These are phyloP conservation scores for Amylostereum chailletii DNA, from an alignment of 1,284 basidiomycete species.

Conservation along the genomic window DNA sequence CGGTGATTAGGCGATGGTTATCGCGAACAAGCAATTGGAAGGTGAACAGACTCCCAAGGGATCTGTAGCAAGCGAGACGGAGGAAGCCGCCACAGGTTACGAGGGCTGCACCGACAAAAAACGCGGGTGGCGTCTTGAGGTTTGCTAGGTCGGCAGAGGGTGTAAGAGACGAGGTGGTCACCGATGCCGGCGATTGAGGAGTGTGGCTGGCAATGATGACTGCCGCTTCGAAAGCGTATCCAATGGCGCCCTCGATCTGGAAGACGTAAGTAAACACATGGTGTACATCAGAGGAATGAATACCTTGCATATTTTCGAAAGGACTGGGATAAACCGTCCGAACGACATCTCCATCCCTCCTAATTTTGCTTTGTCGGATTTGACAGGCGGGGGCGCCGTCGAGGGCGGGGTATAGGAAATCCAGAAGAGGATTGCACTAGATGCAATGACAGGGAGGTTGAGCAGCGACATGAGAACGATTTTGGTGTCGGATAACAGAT, in stretches of 20 bases:
- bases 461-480: no score
- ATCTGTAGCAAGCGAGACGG: conserved; percentile 28
- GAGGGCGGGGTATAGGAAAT: no score
- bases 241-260: background rate
- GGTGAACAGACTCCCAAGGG: conserved; percentile 47
- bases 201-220: background rate
- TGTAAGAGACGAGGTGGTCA: background rate
- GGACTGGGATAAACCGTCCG: background rate
- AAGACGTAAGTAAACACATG: background rate
- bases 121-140: conserved; percentile 29
- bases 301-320: background rate
- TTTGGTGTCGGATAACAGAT: no score
- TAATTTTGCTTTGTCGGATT: no score
- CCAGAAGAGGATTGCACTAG: no score
- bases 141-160: background rate
- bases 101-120: conserved; percentile 40
- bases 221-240: background rate
- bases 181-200: background rate
- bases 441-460: no score
- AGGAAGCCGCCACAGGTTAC: conserved; percentile 36
- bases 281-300: background rate
- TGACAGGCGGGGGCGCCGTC: no score
- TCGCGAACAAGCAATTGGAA: conserved; percentile 53
- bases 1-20: conserved; percentile 45
- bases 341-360: background rate